Evolutionary conservation across 768 basidiomycete species (phyloP).

Genomic region (Leucocoprinus birnbaumii): DNA sequence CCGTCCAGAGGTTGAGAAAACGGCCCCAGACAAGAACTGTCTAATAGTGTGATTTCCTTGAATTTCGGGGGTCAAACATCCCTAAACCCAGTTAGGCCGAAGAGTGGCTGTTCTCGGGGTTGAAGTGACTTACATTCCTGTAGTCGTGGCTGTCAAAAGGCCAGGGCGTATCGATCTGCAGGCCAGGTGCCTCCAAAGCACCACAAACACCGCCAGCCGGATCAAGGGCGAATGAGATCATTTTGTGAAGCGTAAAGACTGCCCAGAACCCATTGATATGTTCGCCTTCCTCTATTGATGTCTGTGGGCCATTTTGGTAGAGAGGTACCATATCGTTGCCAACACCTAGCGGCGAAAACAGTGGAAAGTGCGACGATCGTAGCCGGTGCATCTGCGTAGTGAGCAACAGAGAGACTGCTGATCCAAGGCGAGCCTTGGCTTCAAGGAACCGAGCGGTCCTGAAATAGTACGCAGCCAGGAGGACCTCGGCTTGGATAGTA

Average conservation of each 20-base stretch:
- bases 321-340: constrained; percentile 38
- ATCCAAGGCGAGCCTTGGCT: constrained; percentile 54
- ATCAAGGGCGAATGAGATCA: constrained; percentile 51
- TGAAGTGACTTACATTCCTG: constrained; percentile 27
- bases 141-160: constrained; percentile 40
- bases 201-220: constrained; percentile 52
- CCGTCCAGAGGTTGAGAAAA: constrained; percentile 21
- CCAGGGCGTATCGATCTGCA: constrained; percentile 54
- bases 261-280: constrained; percentile 68
- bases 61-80: constrained; percentile 39
- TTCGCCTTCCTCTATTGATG: constrained; percentile 60
- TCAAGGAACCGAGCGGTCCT: constrained; percentile 56
- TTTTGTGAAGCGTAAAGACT: constrained; percentile 55
- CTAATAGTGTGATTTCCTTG: constrained; percentile 46
- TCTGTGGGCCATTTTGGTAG: constrained; percentile 35
- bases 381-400: constrained; percentile 47
- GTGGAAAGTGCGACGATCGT: constrained; percentile 32
- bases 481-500: constrained; percentile 57
- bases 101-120: not conserved
- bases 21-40: constrained; percentile 39
- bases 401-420: constrained; percentile 49
- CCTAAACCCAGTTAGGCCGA: constrained; percentile 29
- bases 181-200: constrained; percentile 46
- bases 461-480: constrained; percentile 67
- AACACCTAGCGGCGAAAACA: constrained; percentile 35